A percentile compares a stretch with the other conserved stretches of the same genome.
phyloP scores from a whole-genome alignment of 345 rosid genomes.

The Carallia pectinifolia region DNA sequence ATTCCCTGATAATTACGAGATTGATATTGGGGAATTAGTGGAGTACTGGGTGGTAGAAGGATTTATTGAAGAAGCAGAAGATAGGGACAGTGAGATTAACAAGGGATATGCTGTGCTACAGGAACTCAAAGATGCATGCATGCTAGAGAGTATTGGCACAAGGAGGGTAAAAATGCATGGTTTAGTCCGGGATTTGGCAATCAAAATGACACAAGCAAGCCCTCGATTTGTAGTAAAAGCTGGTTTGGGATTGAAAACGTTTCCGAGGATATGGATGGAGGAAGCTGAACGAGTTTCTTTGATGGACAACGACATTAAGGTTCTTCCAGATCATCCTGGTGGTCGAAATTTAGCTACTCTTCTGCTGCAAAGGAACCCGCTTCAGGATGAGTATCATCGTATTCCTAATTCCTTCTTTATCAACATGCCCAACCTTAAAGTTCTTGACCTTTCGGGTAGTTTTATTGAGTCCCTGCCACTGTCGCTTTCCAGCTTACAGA shows the following conservation, averaged over 20 bases:
- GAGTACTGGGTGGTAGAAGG: constrained; percentile 16
- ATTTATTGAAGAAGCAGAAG: constrained; percentile 6
- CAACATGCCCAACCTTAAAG: constrained; percentile 9
- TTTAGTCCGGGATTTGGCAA: constrained; percentile 15
- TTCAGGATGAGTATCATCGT: background rate
- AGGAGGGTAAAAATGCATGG: constrained; percentile 18
- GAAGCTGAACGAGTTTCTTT: constrained; percentile 10
- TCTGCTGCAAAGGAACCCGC: constrained; percentile 8
- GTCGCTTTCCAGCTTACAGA: constrained; percentile 9
- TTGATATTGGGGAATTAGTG: constrained; percentile 8
- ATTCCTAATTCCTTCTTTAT: constrained; percentile 10
- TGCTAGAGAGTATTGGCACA: constrained; percentile 7
- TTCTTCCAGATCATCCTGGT: constrained; percentile 2
- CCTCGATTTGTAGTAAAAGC: constrained; percentile 16
- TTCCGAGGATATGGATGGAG: constrained; percentile 6
- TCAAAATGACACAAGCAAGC: background rate
- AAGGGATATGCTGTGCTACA: constrained; percentile 9
- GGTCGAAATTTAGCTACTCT: background rate
- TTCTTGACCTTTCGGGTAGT: constrained; percentile 9
- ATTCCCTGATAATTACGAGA: constrained; percentile 8
- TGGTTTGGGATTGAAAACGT: background rate
- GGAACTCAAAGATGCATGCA: constrained; percentile 22
- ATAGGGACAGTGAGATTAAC: constrained; percentile 6
- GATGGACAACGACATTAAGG: constrained; percentile 6
- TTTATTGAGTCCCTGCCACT: background rate